Evolutionary conservation across 805 yeast genomes (phyloP), one percentile per base, ranked within the genome.

Genomic region (Spencermartinsiella europaea): DNA sequence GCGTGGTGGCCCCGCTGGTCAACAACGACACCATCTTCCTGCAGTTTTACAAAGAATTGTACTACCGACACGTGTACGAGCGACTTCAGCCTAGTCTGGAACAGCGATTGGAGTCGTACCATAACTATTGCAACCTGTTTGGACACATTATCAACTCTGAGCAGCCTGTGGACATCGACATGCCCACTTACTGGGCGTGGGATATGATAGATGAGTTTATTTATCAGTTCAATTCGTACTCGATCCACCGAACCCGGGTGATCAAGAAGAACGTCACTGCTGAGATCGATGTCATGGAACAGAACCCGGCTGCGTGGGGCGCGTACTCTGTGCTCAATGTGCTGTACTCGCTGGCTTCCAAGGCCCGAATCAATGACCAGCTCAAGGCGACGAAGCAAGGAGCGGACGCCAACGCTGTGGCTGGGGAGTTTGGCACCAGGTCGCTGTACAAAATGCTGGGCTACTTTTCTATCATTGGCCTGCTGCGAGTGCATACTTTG

Each of bases 131-230:
- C 55, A 67, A 67, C 50, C 61, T 72, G 54, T 74, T 74, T 66
- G 72, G 73, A 58, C 56, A 67, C 49, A 63, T 74, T 41, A 63
- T 74, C 50, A 72, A 71, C 60, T 62, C 67, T 38, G 69, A 67
- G 46, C 71, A 72, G 5, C 75, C 77, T 28, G 68, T 66, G 8
- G 67, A 68, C 33, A 65, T 74, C 48, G 77, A 73, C 54, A 58
- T 74, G 40, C 78, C 78, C 41, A 64, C 64, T 50, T 67, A 68
- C 52, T 74, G 78, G 78, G 62, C 71, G 20, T 74, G 78, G 78
- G 78, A 74, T 46, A 72, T 74, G 48, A 65, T 74, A 48, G 78
- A 74, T 51, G 78, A 74, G 59, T 74, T 74, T 58, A 73, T 74
- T 57, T 74, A 74, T 54, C 78, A 74, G 60, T 74, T 69, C 64